Percentiles rank a stretch among this genome's conserved stretches.
Conservation (phyloP, 2,329 filamentous ascomycete species). For the Dissoconium aciculare region DNA sequence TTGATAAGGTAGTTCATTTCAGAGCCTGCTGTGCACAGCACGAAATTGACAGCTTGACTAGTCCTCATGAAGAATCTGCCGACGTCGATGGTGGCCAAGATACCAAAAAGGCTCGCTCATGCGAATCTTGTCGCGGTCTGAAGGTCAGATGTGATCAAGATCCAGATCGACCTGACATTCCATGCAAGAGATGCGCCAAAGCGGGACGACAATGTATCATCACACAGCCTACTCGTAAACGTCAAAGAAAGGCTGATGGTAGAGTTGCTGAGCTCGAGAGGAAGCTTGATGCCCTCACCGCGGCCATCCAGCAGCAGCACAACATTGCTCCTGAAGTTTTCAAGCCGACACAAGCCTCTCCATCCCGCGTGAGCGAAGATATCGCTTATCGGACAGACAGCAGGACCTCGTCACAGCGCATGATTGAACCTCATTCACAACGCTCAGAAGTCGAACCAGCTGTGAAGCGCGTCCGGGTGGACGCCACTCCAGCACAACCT, state of each 20-base stretch:
- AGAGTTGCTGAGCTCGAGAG: slow-evolving; percentile 80
- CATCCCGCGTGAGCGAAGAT: not conserved
- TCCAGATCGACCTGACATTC: slow-evolving; percentile 42
- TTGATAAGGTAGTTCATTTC: no score
- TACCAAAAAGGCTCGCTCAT: slow-evolving; percentile 33
- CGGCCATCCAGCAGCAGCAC: slow-evolving; percentile 51
- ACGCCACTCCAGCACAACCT: slow-evolving; percentile 9
- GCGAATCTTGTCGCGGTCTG: slow-evolving; percentile 33
- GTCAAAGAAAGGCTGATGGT: slow-evolving; percentile 84
- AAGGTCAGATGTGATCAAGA: slow-evolving; percentile 73
- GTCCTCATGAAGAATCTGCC: no score
- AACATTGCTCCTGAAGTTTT: slow-evolving; percentile 7
- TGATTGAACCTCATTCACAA: not conserved
- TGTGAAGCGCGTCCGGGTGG: slow-evolving; percentile 15
- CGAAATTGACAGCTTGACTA: no score
- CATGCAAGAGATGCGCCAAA: slow-evolving; percentile 56
- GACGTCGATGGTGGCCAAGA: no score
- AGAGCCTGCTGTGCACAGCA: no score
- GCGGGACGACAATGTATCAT: slow-evolving; percentile 63
- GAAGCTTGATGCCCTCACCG: slow-evolving; percentile 80
- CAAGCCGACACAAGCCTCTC: not conserved
- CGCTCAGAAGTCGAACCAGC: not conserved
- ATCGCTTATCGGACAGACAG: not conserved
- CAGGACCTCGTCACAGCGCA: not conserved
- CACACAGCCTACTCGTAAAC: slow-evolving; percentile 59